Evolutionary conservation across 2,329 filamentous ascomycete species (phyloP), one percentile per base, ranked within the genome.

Genomic region (Fusarium dlaminii): DNA sequence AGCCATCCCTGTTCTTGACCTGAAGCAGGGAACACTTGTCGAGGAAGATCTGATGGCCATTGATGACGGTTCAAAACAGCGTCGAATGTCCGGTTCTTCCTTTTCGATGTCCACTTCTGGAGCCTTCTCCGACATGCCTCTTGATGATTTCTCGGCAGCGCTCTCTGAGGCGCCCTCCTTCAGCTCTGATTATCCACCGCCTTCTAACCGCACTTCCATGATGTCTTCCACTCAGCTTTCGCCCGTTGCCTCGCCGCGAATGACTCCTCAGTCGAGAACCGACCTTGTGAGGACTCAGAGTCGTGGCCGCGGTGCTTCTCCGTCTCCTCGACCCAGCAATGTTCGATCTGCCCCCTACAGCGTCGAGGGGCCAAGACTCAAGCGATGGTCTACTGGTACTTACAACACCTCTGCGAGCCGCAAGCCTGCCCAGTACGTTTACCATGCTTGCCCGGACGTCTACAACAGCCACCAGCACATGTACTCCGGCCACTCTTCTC

Each of bases 381-480:
- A 94, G 85, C 87, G 93, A 74, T 95, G 93, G 92, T 94, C 93
- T 27, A 94, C 93, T 8, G 92, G 92, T 20, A 93, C 91, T 8
- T 94, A 92, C 68, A 90, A 88, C 27, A 88, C 90, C 4, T 81
- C 85, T 27, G 85, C 86, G 30, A 89, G 83, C 77, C 84, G 88
- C 63, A 86, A 90, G 37, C 86, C 88, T 32, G 87, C 90, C 37
- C 87, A 91, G 5, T 90, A 91, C 73, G 86, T 91, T 48, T 91
- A 91, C 80, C 88, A 92, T 72, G 87, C 89, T 69, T 84, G 87
- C 8, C 86, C 89, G 60, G 91, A 92, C 60, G 83, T 88, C 36
- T 91, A 90, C 75, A 88, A 87, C 66, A 80, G 85, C 32, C 87
- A 88, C 60, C 86, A 89, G 71, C 86, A 89, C 39, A 87, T 91